A percentile compares a stretch with the other conserved stretches of the same genome.
These are phyloP conservation scores for Rhizopus microsporus DNA, from an alignment of 371 early-diverging fungal species.

Conservation along the genomic window DNA sequence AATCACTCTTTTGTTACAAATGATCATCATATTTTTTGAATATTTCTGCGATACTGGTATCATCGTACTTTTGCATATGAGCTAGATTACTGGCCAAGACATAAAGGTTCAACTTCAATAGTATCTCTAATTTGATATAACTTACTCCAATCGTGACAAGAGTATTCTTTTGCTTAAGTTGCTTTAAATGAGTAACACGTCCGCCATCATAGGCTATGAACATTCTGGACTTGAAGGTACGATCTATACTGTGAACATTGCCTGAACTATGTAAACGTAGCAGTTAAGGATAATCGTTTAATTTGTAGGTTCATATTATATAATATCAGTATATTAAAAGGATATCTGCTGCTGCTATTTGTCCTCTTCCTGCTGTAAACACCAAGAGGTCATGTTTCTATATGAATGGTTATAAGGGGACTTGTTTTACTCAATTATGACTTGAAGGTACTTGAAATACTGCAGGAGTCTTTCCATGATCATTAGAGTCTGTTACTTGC, in stretches of 20 bases:
- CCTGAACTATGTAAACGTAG: conserved; percentile 52
- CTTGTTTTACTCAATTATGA: too few species aligned
- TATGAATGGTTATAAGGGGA: too few species aligned
- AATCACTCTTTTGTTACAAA: conserved; percentile 80
- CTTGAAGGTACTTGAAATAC: conserved; percentile 57
- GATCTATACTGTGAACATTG: conserved; percentile 67
- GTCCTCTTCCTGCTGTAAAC: conserved; percentile 58
- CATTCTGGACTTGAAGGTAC: conserved; percentile 66
- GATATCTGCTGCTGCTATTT: conserved; percentile 57
- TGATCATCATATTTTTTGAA: conserved; percentile 93
- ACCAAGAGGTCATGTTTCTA: conserved; percentile 55
- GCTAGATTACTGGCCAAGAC: conserved; percentile 83
- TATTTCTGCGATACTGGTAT: conserved; percentile 82
- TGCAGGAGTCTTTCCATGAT: conserved; percentile 61
- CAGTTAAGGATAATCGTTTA: conserved; percentile 35
- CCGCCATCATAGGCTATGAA: conserved; percentile 74
- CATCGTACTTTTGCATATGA: conserved; percentile 72
- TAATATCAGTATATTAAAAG: conserved; percentile 28
- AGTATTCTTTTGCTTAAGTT: conserved; percentile 72
- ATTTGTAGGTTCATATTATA: neutral
- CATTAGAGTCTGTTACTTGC: conserved; percentile 59
- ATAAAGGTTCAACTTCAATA: conserved; percentile 88
- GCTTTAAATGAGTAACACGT: conserved; percentile 80
- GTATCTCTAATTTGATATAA: conserved; percentile 66
- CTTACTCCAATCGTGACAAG: conserved; percentile 76